Base-by-base conservation (phyloP, 305 asterid genomes). In the Euphrasia arctica region DNA sequence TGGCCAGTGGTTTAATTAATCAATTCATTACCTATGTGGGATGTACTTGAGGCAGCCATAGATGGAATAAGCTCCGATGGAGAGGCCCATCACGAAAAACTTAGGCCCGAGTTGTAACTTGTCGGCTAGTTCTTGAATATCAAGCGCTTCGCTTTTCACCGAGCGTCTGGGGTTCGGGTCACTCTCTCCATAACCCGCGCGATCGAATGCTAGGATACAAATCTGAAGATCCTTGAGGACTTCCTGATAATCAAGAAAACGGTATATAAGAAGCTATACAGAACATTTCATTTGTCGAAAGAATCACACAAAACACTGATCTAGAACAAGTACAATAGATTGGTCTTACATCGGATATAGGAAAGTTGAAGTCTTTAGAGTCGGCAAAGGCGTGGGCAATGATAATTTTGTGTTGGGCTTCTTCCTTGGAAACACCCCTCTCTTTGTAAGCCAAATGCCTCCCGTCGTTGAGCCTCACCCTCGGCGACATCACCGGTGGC, bases 101-200 rank as follows among this genome's bases (percentile, higher is more conserved):
- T 82, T 80, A 25, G 79, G 74, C 18, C 91, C 91, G 15, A 82
- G 58, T 14, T 75, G 80, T 81, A 85, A 71, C 27, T 64, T 68
- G 66, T 85, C 89, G 13, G 88, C 92, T 1, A 85, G 78, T 64
- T 82, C 92, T 36, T 85, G 82, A 70, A 85, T 74, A 70, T 85
- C 92, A 49, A 74, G 73, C 52, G 87, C 92, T 41, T 85, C 89
- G 43, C 76, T 82, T 72, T 79, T 83, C 61, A 75, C 80, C 2
- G 92, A 70, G 15, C 85, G 82, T 34, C 48, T 58, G 14, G 87
- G 89, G 66, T 80, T 69, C 11, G 91, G 88, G 39, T 82, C 82
- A 42, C 89, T 85, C 60, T 82, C 92, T 15, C 89, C 92, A 63
- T 82, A 85, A 12, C 92, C 92, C 0, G 92, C 85, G 31, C 91